phyloP scores from a whole-genome alignment of 2,329 filamentous ascomycete genomes.

The Ophiocordyceps robertsii region DNA sequence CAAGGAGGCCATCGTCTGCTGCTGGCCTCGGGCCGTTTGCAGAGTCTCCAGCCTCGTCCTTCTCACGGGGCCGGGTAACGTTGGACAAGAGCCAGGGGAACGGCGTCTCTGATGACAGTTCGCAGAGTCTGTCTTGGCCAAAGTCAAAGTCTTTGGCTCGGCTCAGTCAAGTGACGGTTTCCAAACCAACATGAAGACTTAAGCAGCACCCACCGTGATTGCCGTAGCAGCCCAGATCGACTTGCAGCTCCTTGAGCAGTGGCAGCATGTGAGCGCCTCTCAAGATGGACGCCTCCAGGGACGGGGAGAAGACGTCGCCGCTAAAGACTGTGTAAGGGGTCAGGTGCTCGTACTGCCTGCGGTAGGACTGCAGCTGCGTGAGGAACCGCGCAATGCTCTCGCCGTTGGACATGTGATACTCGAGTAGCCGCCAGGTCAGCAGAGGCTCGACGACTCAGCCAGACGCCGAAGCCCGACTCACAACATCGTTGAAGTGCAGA shows the following conservation, averaged over 20 bases:
- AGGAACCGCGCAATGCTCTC: conserved; percentile 3
- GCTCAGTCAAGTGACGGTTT: too few relatives aligned
- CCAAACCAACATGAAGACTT: too few relatives aligned
- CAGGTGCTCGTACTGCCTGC: not conserved
- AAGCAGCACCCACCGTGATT: conserved; percentile 2
- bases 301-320: conserved; percentile 6
- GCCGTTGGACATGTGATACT: conserved; percentile 5
- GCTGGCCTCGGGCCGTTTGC: too few relatives aligned
- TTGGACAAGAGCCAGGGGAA: too few relatives aligned
- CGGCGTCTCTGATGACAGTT: too few relatives aligned
- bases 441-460: not conserved
- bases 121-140: conserved; percentile 2
- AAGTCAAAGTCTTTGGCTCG: conserved; percentile 3
- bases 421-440: not conserved
- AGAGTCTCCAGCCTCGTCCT: too few relatives aligned
- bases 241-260: conserved; percentile 1
- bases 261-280: conserved; percentile 5
- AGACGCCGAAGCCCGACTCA: not conserved
- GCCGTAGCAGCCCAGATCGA: conserved; percentile 6
- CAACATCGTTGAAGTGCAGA: not conserved
- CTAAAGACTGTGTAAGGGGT: conserved; percentile 4
- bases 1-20: conserved; percentile 1
- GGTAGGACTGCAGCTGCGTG: not conserved
- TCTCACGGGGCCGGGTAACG: too few relatives aligned
- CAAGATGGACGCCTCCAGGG: conserved; percentile 5